Percentiles rank a stretch among this genome's conserved stretches.
These are phyloP conservation scores for Gymnopilus dilepis DNA, from an alignment of 768 basidiomycete species.

Conservation along the genomic window DNA sequence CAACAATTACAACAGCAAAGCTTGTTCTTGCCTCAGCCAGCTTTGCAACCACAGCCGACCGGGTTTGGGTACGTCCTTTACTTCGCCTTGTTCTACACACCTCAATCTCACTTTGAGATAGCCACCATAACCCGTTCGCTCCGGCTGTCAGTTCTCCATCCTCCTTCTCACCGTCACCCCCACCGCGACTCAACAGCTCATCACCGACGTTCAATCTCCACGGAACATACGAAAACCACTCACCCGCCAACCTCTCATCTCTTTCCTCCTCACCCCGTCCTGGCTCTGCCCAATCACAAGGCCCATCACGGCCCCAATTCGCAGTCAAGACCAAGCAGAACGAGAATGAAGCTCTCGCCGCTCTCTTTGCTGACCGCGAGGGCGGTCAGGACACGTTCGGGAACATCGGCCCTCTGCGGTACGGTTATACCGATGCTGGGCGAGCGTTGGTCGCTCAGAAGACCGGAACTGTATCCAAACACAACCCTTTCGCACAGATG, in stretches of 20 bases:
- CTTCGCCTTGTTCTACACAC: constrained; percentile 2
- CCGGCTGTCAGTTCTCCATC: constrained; percentile 38
- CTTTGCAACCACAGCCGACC: constrained; percentile 62
- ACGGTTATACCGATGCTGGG: constrained; percentile 61
- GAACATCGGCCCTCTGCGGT: constrained; percentile 80
- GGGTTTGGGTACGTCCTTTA: constrained; percentile 67
- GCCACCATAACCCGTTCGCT: constrained; percentile 97
- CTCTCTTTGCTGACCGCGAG: constrained; percentile 84
- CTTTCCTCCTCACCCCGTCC: constrained; percentile 49
- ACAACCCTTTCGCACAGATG: constrained; percentile 69
- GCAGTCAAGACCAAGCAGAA: constrained; percentile 48
- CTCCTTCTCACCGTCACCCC: constrained; percentile 33
- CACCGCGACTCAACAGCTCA: constrained; percentile 28
- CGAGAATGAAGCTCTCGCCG: constrained; percentile 81
- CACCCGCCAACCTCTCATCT: constrained; percentile 48
- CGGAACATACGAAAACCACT: constrained; percentile 68
- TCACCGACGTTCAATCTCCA: constrained; percentile 69
- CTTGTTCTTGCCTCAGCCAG: constrained; percentile 26
- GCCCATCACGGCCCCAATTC: constrained; percentile 25
- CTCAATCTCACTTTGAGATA: constrained; percentile 36
- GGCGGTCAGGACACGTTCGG: constrained; percentile 97
- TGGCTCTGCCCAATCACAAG: constrained; percentile 35
- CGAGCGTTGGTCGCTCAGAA: constrained; percentile 46
- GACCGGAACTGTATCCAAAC: constrained; percentile 44
- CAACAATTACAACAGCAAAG: constrained; percentile 61